Conservation (phyloP, 176 grass and related monocot species). For the Themeda triandra region DNA sequence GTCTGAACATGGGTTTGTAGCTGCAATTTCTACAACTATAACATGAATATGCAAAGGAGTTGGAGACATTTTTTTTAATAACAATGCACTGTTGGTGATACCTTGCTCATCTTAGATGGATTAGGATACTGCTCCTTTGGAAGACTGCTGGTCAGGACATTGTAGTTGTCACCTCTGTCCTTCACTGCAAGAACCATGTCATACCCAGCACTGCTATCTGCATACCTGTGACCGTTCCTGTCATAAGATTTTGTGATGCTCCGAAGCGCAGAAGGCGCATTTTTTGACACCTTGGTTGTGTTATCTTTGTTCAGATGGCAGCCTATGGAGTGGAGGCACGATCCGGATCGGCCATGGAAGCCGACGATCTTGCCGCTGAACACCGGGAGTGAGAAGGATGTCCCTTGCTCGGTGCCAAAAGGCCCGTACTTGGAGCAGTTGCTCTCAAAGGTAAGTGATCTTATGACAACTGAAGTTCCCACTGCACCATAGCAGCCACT, state of each 20-base stretch:
- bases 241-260: conserved; percentile 44
- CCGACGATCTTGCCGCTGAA: conserved; percentile 36
- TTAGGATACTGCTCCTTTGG: conserved; percentile 42
- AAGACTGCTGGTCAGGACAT: conserved; percentile 31
- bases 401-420: conserved; percentile 44
- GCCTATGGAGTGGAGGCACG: conserved; percentile 42
- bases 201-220: conserved; percentile 44
- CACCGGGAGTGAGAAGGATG: conserved; percentile 37
- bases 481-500: conserved; percentile 46
- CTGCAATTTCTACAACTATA: background rate
- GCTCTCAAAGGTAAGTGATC: conserved; percentile 50
- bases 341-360: conserved; percentile 43
- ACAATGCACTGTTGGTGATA: conserved; percentile 10
- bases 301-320: conserved; percentile 43
- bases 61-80: too few species aligned
- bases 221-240: conserved; percentile 31
- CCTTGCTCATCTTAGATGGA: conserved; percentile 46
- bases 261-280: conserved; percentile 38
- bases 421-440: conserved; percentile 53
- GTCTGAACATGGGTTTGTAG: too few species aligned
- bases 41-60: too few species aligned
- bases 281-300: conserved; percentile 21
- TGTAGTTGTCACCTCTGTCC: conserved; percentile 49
- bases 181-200: conserved; percentile 54
- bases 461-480: conserved; percentile 37